These are phyloP conservation scores for Euphrasia confusa DNA, from an alignment of 257 asterid genomes.

Conservation along the genomic window DNA sequence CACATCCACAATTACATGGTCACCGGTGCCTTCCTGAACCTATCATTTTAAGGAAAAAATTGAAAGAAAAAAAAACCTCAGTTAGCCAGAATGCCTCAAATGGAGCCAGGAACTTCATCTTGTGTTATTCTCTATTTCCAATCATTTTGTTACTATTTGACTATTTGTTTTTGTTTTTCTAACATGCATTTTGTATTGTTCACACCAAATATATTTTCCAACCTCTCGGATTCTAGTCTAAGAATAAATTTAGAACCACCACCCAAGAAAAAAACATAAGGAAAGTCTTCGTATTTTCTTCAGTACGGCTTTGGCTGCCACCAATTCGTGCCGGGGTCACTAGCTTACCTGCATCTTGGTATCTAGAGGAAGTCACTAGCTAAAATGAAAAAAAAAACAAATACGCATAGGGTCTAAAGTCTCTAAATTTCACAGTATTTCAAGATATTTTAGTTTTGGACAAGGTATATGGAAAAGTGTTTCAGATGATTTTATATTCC, in stretches of 20 bases:
- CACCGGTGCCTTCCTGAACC: slow-evolving; percentile 88
- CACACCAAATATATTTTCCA: not conserved
- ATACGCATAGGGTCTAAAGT: not conserved
- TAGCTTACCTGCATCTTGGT: no score
- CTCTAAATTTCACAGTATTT: not conserved
- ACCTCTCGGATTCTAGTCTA: not conserved
- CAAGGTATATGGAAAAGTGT: no score
- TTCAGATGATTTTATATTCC: not conserved
- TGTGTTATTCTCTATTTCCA: not conserved
- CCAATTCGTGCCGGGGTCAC: no score
- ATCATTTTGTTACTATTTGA: not conserved
- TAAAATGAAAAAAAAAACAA: no score
- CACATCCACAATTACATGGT: slow-evolving; percentile 90
- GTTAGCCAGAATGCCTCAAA: not conserved
- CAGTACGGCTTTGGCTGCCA: no score
- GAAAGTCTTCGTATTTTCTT: no score
- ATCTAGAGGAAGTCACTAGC: no score
- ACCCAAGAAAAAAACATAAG: no score
- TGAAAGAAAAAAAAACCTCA: not conserved
- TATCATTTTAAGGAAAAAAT: slow-evolving; percentile 26
- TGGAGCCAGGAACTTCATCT: not conserved
- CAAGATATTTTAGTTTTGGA: not conserved
- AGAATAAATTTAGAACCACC: not conserved
- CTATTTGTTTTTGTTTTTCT: not conserved
- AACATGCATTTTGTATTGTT: not conserved